Conservation (phyloP, 108 stramenopile species). For the Skeletonema grethae region DNA sequence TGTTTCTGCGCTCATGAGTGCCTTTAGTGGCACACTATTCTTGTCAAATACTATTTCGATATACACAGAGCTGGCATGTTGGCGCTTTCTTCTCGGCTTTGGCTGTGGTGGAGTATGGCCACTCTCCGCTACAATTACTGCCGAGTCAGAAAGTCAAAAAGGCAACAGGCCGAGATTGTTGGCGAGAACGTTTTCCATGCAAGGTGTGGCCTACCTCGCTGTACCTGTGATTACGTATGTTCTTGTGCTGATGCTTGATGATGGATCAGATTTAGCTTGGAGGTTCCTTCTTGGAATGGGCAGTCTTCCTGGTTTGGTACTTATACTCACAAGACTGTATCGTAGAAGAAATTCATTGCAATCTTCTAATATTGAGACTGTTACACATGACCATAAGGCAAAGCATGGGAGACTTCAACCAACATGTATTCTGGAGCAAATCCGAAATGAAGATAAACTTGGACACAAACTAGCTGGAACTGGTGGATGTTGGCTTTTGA, state of each 20-base stretch:
- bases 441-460: slow-evolving; percentile 66
- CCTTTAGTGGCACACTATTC: slow-evolving; percentile 15
- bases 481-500: slow-evolving; percentile 84
- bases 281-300: slow-evolving; percentile 71
- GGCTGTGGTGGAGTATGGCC: slow-evolving; percentile 90
- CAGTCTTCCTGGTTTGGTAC: slow-evolving; percentile 69
- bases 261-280: slow-evolving; percentile 71
- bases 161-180: slow-evolving; percentile 53
- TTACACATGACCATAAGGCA: background rate
- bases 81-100: slow-evolving; percentile 78
- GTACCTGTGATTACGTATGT: slow-evolving; percentile 62
- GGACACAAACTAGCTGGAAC: slow-evolving; percentile 72
- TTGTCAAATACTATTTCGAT: background rate
- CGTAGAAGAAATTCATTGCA: slow-evolving; percentile 1
- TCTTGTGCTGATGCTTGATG: slow-evolving; percentile 46
- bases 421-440: slow-evolving; percentile 30
- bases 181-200: slow-evolving; percentile 78
- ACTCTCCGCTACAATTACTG: slow-evolving; percentile 82
- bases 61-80: slow-evolving; percentile 57
- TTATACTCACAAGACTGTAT: slow-evolving; percentile 48
- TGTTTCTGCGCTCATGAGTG: slow-evolving; percentile 43
- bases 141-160: slow-evolving; percentile 50
- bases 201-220: slow-evolving; percentile 76
- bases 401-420: slow-evolving; percentile 24
- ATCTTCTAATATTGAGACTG: background rate